Evolutionary conservation across 768 basidiomycete species (phyloP).

Genomic region (Rhodotorula graminis): DNA sequence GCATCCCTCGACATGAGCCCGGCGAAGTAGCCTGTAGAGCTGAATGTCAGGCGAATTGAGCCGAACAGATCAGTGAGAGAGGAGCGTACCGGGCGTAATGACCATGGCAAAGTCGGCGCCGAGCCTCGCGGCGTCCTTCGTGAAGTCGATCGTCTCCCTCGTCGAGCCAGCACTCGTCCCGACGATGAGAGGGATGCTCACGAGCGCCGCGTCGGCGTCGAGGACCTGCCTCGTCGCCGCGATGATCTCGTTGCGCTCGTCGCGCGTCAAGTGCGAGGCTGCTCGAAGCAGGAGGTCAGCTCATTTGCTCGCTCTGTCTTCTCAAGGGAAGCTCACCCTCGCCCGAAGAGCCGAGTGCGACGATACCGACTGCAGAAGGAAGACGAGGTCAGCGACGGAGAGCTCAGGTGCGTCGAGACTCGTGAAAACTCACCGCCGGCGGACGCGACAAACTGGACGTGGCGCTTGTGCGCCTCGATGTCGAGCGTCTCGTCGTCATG

Average conservation of each 20-base stretch:
- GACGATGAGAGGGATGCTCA: constrained; percentile 63
- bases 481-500: constrained; percentile 61
- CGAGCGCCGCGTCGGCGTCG: constrained; percentile 58
- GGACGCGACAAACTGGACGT: constrained; percentile 45
- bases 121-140: constrained; percentile 66
- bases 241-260: constrained; percentile 64
- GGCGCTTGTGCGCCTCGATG: constrained; percentile 45
- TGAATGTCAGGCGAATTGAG: constrained; percentile 2
- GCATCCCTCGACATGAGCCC: constrained; percentile 56
- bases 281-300: too few relatives aligned
- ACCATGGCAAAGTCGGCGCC: constrained; percentile 85
- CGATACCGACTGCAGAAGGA: constrained; percentile 55
- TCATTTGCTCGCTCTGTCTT: background rate
- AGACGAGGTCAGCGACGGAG: background rate
- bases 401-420: background rate
- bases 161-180: constrained; percentile 85
- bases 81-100: constrained; percentile 56
- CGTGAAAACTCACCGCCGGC: constrained; percentile 39
- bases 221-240: constrained; percentile 64
- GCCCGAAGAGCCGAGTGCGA: constrained; percentile 77
- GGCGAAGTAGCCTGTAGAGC: constrained; percentile 22
- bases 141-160: constrained; percentile 61
- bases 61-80: too few relatives aligned
- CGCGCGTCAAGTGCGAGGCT: constrained; percentile 65
- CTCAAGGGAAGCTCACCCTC: constrained; percentile 51